Base-by-base conservation (phyloP, 352 stramenopile genomes). In the Hyaloperonospora brassicae region DNA sequence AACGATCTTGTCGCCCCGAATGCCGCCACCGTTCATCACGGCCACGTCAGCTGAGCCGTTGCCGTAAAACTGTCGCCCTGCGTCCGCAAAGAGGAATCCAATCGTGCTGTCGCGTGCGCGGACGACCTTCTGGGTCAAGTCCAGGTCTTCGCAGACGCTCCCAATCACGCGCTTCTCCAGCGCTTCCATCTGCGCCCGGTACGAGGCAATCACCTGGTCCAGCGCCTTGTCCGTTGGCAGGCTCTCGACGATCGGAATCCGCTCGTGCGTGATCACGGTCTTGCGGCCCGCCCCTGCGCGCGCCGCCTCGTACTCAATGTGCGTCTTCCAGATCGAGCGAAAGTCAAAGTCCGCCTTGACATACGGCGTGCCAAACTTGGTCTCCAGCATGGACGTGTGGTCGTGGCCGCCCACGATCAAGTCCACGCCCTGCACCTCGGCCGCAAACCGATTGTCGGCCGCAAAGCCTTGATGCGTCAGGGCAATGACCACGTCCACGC, bases 281-380 rank as follows among this genome's bases (percentile, higher is more conserved):
- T 53, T 66, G 25, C 66, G 62, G 4, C 57, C 34, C 45, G 73
- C 70, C 13, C 35, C n/a, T 0, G 2, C 52, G 5, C 72, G 58
- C 4, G 67, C 61, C 21, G 62, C 64, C 41, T 79, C 87, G 61
- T 72, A 87, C 43, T 89, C 66, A 38, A 87, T 59, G 43, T 72
- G 63, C 7, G 76, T 84, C 35, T 56, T 47, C 79, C 79, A 87
- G 50, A 89, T 70, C 34, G 75, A 78, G 21, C 73, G 76, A 62
- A 89, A 87, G 57, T 89, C 70, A 25, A 84, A 76, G 40, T 86
- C 79, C 2, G 76, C 52, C 62, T 90, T 90, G 47, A 88, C 49
- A 64, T 87, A 90, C 57, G 80, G 76, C 46, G 78, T 73, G 42
- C 74, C 74, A 51, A 68, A 88, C 57, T 82, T 82, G 45, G 66